Evolutionary conservation across 2,329 filamentous ascomycete species (phyloP).

Genomic region (Fusarium penzigii): DNA sequence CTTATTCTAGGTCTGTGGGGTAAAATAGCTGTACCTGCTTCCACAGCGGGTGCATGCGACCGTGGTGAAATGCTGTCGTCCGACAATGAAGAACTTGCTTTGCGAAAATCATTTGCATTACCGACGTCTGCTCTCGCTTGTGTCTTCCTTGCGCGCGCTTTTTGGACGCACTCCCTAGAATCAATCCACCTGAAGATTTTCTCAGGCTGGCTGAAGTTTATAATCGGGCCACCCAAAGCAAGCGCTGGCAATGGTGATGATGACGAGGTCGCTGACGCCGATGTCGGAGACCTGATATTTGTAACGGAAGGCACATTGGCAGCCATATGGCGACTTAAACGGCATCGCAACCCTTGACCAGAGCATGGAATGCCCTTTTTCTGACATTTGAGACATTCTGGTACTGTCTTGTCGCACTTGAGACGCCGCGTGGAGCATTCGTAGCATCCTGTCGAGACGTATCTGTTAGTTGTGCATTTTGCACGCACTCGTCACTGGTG

Average conservation of each 20-base stretch:
- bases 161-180: conserved; percentile 4
- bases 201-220: conserved; percentile 1
- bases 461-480: not conserved
- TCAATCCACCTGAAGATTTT: conserved; percentile 21
- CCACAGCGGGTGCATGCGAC: not conserved
- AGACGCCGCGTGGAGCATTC: conserved; percentile 41
- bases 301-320: not conserved
- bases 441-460: conserved; percentile 37
- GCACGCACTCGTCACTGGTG: not conserved
- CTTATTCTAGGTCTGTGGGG: conserved; percentile 2
- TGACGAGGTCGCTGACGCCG: no score
- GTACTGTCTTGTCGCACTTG: conserved; percentile 41
- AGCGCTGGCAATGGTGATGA: not conserved
- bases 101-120: not conserved
- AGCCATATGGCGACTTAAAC: conserved; percentile 36
- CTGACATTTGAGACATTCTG: conserved; percentile 40
- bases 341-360: conserved; percentile 37
- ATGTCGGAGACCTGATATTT: not conserved
- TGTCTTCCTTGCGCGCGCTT: conserved; percentile 2
- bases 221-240: not conserved
- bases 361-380: conserved; percentile 43
- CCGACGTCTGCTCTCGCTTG: not conserved
- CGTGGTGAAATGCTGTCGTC: conserved; percentile 14
- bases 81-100: conserved; percentile 5
- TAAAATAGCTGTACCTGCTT: conserved; percentile 1